Conservation (phyloP, 2,329 filamentous ascomycete genomes). For the Knoxdaviesia capensis region DNA sequence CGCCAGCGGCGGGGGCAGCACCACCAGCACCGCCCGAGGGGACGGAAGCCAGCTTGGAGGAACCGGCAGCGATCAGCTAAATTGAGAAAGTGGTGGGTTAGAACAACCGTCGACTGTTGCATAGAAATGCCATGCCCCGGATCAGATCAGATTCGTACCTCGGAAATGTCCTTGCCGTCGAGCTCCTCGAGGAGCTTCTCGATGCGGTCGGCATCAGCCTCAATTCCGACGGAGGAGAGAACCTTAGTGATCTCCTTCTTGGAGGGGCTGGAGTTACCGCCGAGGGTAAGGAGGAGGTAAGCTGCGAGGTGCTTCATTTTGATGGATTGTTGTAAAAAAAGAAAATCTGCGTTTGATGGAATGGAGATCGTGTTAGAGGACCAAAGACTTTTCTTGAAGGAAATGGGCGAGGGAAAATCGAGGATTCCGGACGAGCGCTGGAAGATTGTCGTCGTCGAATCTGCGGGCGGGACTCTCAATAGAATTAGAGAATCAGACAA, state of each 20-base stretch:
- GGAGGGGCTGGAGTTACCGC: slow-evolving; percentile 77
- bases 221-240: slow-evolving; percentile 84
- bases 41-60: slow-evolving; percentile 90
- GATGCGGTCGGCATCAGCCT: slow-evolving; percentile 77
- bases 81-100: slow-evolving; percentile 4
- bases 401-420: background rate
- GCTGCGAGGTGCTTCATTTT: slow-evolving; percentile 99
- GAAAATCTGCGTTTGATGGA: background rate
- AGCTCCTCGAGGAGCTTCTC: slow-evolving; percentile 77
- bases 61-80: slow-evolving; percentile 79
- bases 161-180: slow-evolving; percentile 77
- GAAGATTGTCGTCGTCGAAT: background rate
- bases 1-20: slow-evolving; percentile 45
- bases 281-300: slow-evolving; percentile 91
- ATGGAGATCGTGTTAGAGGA: background rate
- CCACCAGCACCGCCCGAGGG: slow-evolving; percentile 74
- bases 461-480: too few relatives aligned
- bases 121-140: too few relatives aligned
- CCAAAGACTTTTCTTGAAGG: background rate
- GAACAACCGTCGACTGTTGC: background rate
- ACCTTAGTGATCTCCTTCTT: slow-evolving; percentile 73
- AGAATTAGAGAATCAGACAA: background rate
- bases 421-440: background rate
- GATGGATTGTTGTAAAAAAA: slow-evolving; percentile 5
- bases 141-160: slow-evolving; percentile 38